These are phyloP conservation scores for Zopfia rhizophila DNA, from an alignment of 2,329 filamentous ascomycete species.

Conservation along the genomic window DNA sequence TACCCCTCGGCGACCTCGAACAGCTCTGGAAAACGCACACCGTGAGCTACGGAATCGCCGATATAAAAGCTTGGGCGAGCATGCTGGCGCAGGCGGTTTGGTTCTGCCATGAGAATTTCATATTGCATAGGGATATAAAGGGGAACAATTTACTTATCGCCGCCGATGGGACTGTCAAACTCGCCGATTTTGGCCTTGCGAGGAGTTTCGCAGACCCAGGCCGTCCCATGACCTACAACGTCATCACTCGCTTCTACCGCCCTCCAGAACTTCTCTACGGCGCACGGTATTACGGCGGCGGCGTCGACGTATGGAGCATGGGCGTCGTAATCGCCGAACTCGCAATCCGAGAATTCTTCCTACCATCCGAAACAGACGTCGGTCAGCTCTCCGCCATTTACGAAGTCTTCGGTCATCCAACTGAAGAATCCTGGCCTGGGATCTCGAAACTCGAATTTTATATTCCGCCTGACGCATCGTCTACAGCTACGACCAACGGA, in stretches of 20 bases:
- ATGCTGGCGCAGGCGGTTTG: conserved; percentile 94
- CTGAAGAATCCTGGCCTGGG: conserved; percentile 94
- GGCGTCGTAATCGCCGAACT: conserved; percentile 94
- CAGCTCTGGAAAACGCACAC: conserved; percentile 83
- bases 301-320: conserved; percentile 94
- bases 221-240: conserved; percentile 87
- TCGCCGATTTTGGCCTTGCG: conserved; percentile 97
- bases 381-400: conserved; percentile 87
- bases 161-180: conserved; percentile 90
- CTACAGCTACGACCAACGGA: conserved; percentile 17
- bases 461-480: conserved; percentile 65
- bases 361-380: conserved; percentile 85
- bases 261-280: conserved; percentile 94
- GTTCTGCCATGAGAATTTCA: conserved; percentile 96
- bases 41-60: conserved; percentile 84
- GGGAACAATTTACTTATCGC: conserved; percentile 97
- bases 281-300: conserved; percentile 86
- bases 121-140: conserved; percentile 98
- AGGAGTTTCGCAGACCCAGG: conserved; percentile 90
- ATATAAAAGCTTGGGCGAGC: conserved; percentile 98
- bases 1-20: conserved; percentile 93
- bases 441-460: conserved; percentile 84
- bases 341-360: conserved; percentile 81
- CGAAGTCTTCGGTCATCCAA: conserved; percentile 87
- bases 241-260: conserved; percentile 97